These are phyloP conservation scores for Alternaria sp. DNA, from an alignment of 2,329 filamentous ascomycete species.

Conservation along the genomic window DNA sequence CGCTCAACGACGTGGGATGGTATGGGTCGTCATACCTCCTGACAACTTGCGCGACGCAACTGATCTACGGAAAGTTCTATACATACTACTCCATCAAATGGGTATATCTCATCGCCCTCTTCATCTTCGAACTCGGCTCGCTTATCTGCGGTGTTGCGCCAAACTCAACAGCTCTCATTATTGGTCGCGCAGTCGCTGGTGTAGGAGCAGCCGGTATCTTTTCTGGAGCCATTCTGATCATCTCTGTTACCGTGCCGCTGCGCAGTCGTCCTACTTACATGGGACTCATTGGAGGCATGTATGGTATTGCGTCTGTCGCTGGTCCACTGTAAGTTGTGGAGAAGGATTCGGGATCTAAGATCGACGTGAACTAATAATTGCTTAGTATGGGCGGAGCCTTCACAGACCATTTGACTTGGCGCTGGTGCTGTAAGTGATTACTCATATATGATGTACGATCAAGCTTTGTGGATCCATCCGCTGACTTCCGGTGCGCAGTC, in stretches of 20 bases:
- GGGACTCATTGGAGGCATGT: constrained; percentile 60
- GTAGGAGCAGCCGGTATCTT: constrained; percentile 62
- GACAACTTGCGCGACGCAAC: constrained; percentile 53
- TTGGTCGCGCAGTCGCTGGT: constrained; percentile 62
- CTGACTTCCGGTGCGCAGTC: constrained; percentile 8
- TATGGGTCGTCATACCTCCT: constrained; percentile 56
- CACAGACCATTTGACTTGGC: constrained; percentile 56
- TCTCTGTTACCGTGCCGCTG: constrained; percentile 57
- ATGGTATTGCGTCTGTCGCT: constrained; percentile 58
- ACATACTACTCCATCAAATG: constrained; percentile 59
- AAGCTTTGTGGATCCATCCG: background rate
- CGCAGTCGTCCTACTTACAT: constrained; percentile 59
- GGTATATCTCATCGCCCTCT: constrained; percentile 55
- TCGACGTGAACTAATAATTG: constrained; percentile 27
- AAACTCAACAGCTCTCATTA: constrained; percentile 59
- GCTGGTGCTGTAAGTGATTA: constrained; percentile 52
- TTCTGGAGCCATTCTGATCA: constrained; percentile 59
- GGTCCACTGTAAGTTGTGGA: constrained; percentile 54
- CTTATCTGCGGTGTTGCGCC: constrained; percentile 62
- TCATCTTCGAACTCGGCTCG: constrained; percentile 63
- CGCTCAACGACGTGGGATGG: constrained; percentile 58
- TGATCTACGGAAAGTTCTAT: constrained; percentile 56
- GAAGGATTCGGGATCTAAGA: constrained; percentile 5
- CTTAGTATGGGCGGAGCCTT: constrained; percentile 56
- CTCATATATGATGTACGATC: background rate